Conservation (phyloP, 2,329 filamentous ascomycete species). For the Biscogniauxia marginata region DNA sequence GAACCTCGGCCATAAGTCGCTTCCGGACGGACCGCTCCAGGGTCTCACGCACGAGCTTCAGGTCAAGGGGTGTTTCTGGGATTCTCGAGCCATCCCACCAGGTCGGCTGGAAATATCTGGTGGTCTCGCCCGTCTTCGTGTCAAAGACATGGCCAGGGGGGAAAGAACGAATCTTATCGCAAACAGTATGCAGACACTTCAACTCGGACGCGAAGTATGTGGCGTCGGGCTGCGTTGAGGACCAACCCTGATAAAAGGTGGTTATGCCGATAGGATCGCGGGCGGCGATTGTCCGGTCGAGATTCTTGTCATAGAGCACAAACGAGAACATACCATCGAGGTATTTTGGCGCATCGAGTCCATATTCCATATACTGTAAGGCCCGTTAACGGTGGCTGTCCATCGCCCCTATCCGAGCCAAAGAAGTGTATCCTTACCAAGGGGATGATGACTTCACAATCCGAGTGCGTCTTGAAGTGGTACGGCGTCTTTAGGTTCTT, state of each 20-base stretch:
- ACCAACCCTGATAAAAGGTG: slow-evolving; percentile 94
- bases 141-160: slow-evolving; percentile 96
- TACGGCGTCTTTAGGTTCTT: slow-evolving; percentile 82
- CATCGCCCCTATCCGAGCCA: too few relatives aligned
- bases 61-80: slow-evolving; percentile 77
- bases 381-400: slow-evolving; percentile 9
- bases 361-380: slow-evolving; percentile 82
- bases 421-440: slow-evolving; percentile 61
- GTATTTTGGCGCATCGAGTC: slow-evolving; percentile 84
- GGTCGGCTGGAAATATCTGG: slow-evolving; percentile 84
- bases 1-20: slow-evolving; percentile 97
- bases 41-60: slow-evolving; percentile 75
- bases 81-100: slow-evolving; percentile 87
- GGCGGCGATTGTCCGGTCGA: slow-evolving; percentile 89
- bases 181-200: slow-evolving; percentile 89
- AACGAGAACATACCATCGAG: slow-evolving; percentile 99
- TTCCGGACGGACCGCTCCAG: slow-evolving; percentile 93
- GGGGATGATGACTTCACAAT: slow-evolving; percentile 98
- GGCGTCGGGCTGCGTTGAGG: slow-evolving; percentile 75
- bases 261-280: slow-evolving; percentile 97
- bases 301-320: slow-evolving; percentile 93
- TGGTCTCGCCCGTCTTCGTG: slow-evolving; percentile 82
- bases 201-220: slow-evolving; percentile 97
- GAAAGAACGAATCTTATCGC: slow-evolving; percentile 92
- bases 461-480: slow-evolving; percentile 97